phyloP scores from a whole-genome alignment of 2,329 filamentous ascomycete genomes.

The Diaporthe batatas region DNA sequence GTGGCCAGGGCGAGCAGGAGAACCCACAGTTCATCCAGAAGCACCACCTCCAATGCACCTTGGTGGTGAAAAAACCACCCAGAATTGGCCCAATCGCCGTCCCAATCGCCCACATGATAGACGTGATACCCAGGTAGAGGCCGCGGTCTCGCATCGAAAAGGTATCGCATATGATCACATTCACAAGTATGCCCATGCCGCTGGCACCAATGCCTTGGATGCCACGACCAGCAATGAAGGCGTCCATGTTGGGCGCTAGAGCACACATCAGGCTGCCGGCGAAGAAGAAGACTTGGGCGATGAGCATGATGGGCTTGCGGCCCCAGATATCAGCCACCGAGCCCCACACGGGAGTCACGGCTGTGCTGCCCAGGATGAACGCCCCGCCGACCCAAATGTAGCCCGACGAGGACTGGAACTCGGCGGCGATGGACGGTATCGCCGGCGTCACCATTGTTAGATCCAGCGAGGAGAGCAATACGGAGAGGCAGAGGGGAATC shows the following conservation, averaged over 20 bases:
- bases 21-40: slow-evolving; percentile 71
- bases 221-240: slow-evolving; percentile 67
- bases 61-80: slow-evolving; percentile 76
- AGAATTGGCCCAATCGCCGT: slow-evolving; percentile 75
- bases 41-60: slow-evolving; percentile 75
- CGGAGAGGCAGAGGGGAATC: slow-evolving; percentile 23
- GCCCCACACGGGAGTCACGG: slow-evolving; percentile 78
- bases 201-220: slow-evolving; percentile 70
- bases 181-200: slow-evolving; percentile 70
- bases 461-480: slow-evolving; percentile 69
- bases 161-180: slow-evolving; percentile 69
- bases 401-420: slow-evolving; percentile 75
- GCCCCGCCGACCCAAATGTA: slow-evolving; percentile 85
- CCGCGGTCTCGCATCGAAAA: slow-evolving; percentile 66
- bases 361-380: slow-evolving; percentile 78
- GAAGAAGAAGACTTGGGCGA: slow-evolving; percentile 66
- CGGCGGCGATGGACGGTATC: slow-evolving; percentile 72
- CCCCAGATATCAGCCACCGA: slow-evolving; percentile 71
- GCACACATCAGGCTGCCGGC: slow-evolving; percentile 68
- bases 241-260: slow-evolving; percentile 61
- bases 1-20: not conserved
- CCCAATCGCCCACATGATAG: slow-evolving; percentile 74
- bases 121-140: slow-evolving; percentile 66
- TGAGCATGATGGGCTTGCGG: slow-evolving; percentile 66
- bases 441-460: slow-evolving; percentile 76